These are phyloP conservation scores for Apiotrichum porosum DNA, from an alignment of 1,284 basidiomycete species.

Conservation along the genomic window DNA sequence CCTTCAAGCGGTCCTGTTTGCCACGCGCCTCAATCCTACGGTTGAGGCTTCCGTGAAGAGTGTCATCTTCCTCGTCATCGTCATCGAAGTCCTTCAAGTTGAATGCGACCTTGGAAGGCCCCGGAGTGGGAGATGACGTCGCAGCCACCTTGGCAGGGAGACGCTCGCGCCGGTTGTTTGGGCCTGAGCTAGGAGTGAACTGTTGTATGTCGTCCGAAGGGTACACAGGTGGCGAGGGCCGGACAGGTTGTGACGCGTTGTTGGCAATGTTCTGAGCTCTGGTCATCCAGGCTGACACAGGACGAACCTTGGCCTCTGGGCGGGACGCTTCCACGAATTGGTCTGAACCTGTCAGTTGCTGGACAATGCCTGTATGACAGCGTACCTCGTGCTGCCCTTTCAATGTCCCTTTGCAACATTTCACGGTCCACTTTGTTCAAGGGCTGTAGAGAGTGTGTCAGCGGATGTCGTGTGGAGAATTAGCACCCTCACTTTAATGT, in stretches of 20 bases:
- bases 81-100: too few relatives aligned
- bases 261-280: constrained; percentile 10
- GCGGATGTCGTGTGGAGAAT: too few relatives aligned
- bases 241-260: neutral
- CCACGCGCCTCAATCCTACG: neutral
- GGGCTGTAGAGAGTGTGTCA: constrained; percentile 20
- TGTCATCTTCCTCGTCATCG: constrained; percentile 8
- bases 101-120: neutral
- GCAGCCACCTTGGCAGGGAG: too few relatives aligned
- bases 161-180: neutral
- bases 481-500: neutral
- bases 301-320: constrained; percentile 15
- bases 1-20: neutral
- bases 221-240: neutral
- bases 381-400: constrained; percentile 26
- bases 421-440: constrained; percentile 30
- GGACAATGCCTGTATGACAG: neutral
- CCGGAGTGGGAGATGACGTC: constrained; percentile 18
- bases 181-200: constrained; percentile 30
- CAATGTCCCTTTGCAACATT: constrained; percentile 28
- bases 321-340: constrained; percentile 14
- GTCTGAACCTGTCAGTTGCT: constrained; percentile 15
- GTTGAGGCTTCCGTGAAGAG: neutral
- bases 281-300: constrained; percentile 25
- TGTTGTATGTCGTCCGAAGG: constrained; percentile 29